A percentile compares a stretch with the other conserved stretches of the same genome.
Conservation (phyloP, 164 flowering plant genomes). For the Pachysandra terminalis region DNA sequence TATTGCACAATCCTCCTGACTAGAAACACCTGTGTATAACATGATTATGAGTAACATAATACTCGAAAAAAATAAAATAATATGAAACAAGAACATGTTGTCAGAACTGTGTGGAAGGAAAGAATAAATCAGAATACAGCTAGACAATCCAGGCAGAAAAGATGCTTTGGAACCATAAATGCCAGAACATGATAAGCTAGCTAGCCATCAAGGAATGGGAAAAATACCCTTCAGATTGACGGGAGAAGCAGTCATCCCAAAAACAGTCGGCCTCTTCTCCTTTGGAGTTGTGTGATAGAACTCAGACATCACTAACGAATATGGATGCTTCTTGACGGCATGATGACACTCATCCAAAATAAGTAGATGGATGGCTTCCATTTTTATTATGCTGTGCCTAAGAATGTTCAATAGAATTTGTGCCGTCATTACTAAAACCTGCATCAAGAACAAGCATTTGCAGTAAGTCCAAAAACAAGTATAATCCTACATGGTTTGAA, state of each 20-base stretch:
- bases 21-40: constrained; percentile 76
- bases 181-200: constrained; percentile 1
- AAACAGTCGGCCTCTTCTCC: constrained; percentile 91
- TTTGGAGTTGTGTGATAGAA: constrained; percentile 91
- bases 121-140: background rate
- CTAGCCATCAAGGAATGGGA: too few relatives aligned
- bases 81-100: background rate
- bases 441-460: constrained; percentile 22
- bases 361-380: constrained; percentile 91
- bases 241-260: constrained; percentile 99
- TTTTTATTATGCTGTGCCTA: constrained; percentile 93
- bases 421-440: constrained; percentile 99
- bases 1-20: constrained; percentile 96
- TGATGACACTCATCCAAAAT: constrained; percentile 98
- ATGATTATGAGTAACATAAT: constrained; percentile 5
- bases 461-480: background rate
- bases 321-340: constrained; percentile 99
- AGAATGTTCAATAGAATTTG: constrained; percentile 95
- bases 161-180: background rate
- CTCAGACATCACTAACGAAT: constrained; percentile 97
- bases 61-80: background rate
- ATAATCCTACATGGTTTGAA: too few relatives aligned
- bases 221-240: constrained; percentile 86
- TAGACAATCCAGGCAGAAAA: background rate
- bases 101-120: background rate